Percentiles rank a stretch among this genome's conserved stretches.
phyloP scores from a whole-genome alignment of 106 monocot genomes.

The Dendrobium officinale region DNA sequence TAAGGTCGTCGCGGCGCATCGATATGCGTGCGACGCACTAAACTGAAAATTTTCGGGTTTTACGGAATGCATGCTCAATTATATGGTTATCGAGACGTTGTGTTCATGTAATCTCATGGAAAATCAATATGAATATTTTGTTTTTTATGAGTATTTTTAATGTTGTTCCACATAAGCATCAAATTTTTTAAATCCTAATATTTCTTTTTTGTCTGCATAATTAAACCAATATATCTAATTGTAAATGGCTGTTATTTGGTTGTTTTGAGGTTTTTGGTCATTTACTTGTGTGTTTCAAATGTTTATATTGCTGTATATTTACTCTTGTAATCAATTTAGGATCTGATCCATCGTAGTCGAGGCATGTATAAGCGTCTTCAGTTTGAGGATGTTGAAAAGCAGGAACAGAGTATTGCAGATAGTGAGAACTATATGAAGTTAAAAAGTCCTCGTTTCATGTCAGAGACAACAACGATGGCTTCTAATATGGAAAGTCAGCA shows the following conservation, averaged over 20 bases:
- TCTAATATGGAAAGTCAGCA: constrained; percentile 3
- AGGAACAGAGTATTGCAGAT: background rate
- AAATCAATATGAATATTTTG: background rate
- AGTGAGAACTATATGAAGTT: constrained; percentile 2
- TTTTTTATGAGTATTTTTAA: background rate
- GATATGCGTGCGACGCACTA: too few relatives aligned
- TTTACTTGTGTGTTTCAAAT: background rate
- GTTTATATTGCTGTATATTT: constrained; percentile 15
- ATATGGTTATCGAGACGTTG: background rate
- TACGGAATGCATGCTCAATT: background rate
- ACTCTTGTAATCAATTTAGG: constrained; percentile 30
- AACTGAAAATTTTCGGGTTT: too few relatives aligned
- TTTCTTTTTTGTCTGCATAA: background rate
- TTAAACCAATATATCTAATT: background rate
- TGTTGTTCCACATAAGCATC: too few relatives aligned
- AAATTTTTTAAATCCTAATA: background rate
- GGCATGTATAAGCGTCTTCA: constrained; percentile 57
- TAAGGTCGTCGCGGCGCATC: too few relatives aligned
- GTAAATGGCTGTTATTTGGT: background rate
- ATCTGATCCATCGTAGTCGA: constrained; percentile 28
- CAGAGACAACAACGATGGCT: constrained; percentile 12
- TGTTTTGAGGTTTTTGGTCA: background rate
- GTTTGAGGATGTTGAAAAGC: constrained; percentile 36
- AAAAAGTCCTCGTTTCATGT: constrained; percentile 4
- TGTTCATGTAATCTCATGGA: background rate